Percentiles rank a stretch among this genome's conserved stretches.
Conservation (phyloP, 1,284 basidiomycete genomes). For the Apiotrichum laibachii region DNA sequence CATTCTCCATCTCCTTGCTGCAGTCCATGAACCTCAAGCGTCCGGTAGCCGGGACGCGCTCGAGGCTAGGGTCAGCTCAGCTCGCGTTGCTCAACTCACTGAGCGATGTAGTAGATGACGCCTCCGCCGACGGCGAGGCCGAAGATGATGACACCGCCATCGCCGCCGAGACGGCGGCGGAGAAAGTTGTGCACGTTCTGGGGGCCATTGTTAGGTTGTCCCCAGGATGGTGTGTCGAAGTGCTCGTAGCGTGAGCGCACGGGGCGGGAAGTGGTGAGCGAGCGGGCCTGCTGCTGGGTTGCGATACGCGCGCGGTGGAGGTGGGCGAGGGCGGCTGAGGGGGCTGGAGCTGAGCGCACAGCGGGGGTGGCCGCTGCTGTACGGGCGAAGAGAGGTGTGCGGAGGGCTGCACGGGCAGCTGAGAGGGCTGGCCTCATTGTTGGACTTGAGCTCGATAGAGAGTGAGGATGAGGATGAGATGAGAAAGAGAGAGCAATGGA, state of each 20-base stretch:
- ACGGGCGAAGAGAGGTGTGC: not conserved
- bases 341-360: no score
- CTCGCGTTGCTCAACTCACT: constrained; percentile 54
- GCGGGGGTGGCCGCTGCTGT: no score
- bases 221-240: constrained; percentile 22
- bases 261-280: not conserved
- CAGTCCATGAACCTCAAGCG: constrained; percentile 81
- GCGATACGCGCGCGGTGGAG: not conserved
- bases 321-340: no score
- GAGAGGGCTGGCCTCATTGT: not conserved
- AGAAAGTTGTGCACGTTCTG: constrained; percentile 30
- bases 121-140: constrained; percentile 50
- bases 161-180: constrained; percentile 41
- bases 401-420: not conserved
- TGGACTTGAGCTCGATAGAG: not conserved
- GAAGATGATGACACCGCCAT: constrained; percentile 42
- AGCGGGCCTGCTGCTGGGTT: not conserved
- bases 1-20: constrained; percentile 60
- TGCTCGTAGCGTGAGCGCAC: constrained; percentile 34
- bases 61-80: constrained; percentile 57
- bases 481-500: no score
- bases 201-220: constrained; percentile 10
- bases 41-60: constrained; percentile 76
- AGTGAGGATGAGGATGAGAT: not conserved
- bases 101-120: constrained; percentile 59